Evolutionary conservation across 1,284 basidiomycete species (phyloP).

Genomic region (Entoloma clypeatum): DNA sequence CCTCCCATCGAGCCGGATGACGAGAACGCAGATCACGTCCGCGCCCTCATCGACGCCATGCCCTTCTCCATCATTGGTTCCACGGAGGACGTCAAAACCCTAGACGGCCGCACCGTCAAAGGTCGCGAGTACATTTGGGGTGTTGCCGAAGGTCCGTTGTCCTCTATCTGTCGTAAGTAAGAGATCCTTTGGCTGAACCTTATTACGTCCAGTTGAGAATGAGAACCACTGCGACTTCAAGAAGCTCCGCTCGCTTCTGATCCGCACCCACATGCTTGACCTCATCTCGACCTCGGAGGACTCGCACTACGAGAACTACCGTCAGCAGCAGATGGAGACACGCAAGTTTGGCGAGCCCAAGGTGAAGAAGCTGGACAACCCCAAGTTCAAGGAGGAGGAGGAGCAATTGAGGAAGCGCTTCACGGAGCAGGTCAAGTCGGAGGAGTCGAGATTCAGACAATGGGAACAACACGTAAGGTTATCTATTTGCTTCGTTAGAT

Average conservation of each 20-base stretch:
- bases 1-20: slow-evolving; percentile 94
- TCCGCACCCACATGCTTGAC: slow-evolving; percentile 99
- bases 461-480: slow-evolving; percentile 95
- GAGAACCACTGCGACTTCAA: slow-evolving; percentile 99
- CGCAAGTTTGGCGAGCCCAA: slow-evolving; percentile 99
- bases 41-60: slow-evolving; percentile 84
- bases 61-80: slow-evolving; percentile 99
- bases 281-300: slow-evolving; percentile 96
- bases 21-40: slow-evolving; percentile 87
- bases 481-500: slow-evolving; percentile 4
- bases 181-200: slow-evolving; percentile 3
- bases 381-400: slow-evolving; percentile 99
- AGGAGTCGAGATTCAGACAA: slow-evolving; percentile 96
- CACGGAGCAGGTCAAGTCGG: slow-evolving; percentile 99
- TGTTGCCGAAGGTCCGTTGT: slow-evolving; percentile 83
- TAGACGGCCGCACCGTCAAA: slow-evolving; percentile 92
- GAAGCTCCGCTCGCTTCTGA: slow-evolving; percentile 93
- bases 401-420: slow-evolving; percentile 95
- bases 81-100: slow-evolving; percentile 89
- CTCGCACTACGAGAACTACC: slow-evolving; percentile 96
- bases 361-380: slow-evolving; percentile 98
- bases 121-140: slow-evolving; percentile 99
- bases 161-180: slow-evolving; percentile 2
- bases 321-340: slow-evolving; percentile 99
- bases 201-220: slow-evolving; percentile 77